These are phyloP conservation scores for Trypanosoma melophagium DNA, from an alignment of 208 protist species.

Conservation along the genomic window DNA sequence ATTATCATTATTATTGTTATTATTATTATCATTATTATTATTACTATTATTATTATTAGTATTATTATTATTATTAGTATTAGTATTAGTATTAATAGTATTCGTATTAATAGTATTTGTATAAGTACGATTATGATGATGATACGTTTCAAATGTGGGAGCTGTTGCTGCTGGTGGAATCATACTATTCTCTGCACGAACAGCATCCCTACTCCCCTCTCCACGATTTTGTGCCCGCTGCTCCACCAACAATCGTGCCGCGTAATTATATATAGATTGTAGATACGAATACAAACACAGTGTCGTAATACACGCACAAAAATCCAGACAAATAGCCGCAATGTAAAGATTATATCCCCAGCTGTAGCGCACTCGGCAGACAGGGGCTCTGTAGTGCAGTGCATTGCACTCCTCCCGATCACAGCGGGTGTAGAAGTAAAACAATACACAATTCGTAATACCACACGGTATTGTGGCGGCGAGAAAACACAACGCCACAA, in stretches of 20 bases:
- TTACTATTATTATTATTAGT: constrained; percentile 14
- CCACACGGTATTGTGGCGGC: constrained; percentile 31
- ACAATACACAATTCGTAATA: constrained; percentile 52
- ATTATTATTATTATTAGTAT: too few relatives aligned
- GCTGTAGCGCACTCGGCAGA: constrained; percentile 36
- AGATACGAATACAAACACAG: constrained; percentile 63
- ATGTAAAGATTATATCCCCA: constrained; percentile 71
- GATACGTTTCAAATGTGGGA: too few relatives aligned
- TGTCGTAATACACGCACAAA: constrained; percentile 37
- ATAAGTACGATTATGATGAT: too few relatives aligned
- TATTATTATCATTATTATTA: too few relatives aligned
- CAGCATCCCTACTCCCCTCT: constrained; percentile 12
- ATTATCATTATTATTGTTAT: too few relatives aligned
- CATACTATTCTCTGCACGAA: too few relatives aligned
- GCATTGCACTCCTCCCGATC: constrained; percentile 40
- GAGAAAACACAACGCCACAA: constrained; percentile 36
- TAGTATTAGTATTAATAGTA: too few relatives aligned
- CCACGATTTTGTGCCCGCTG: constrained; percentile 26
- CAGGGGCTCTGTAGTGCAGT: constrained; percentile 2
- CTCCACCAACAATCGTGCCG: constrained; percentile 27
- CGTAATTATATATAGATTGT: constrained; percentile 34
- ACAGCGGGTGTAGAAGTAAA: constrained; percentile 54
- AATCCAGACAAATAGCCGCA: constrained; percentile 45
- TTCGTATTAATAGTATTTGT: too few relatives aligned
- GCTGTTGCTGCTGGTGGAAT: too few relatives aligned